A percentile compares a stretch with the other conserved stretches of the same genome.
phyloP scores from a whole-genome alignment of 148 eudicot species.

The Dianthus caryophyllus region DNA sequence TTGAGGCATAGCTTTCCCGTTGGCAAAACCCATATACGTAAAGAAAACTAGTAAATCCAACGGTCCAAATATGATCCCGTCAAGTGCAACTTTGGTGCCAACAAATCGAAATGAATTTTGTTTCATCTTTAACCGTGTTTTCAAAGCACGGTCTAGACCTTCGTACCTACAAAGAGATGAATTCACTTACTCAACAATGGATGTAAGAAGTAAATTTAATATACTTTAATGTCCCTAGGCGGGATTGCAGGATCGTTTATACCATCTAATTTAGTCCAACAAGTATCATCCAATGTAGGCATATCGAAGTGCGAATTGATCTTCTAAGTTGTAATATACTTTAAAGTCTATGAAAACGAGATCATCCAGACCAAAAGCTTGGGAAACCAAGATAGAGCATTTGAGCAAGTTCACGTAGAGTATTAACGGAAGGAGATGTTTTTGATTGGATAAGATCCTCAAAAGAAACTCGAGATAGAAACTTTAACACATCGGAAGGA shows the following conservation, averaged over 20 bases:
- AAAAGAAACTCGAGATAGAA: too few species aligned
- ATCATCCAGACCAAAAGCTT: not conserved
- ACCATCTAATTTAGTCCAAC: not conserved
- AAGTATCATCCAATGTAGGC: not conserved
- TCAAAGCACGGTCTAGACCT: slow-evolving; percentile 70
- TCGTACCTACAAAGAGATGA: slow-evolving; percentile 59
- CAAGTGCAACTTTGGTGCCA: slow-evolving; percentile 79
- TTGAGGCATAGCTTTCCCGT: slow-evolving; percentile 65
- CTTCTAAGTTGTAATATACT: not conserved
- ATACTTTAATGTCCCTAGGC: too few species aligned
- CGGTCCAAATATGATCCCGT: slow-evolving; percentile 87
- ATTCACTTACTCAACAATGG: not conserved
- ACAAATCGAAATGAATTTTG: slow-evolving; percentile 76
- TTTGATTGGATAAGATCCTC: too few species aligned
- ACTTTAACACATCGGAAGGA: too few species aligned
- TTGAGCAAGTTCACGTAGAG: not conserved
- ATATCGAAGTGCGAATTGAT: not conserved
- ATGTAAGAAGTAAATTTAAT: too few species aligned
- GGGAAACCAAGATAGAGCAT: not conserved
- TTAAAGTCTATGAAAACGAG: not conserved
- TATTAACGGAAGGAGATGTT: not conserved
- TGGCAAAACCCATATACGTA: slow-evolving; percentile 86
- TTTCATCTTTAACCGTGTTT: slow-evolving; percentile 41
- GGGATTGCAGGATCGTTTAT: not conserved
- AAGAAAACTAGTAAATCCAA: slow-evolving; percentile 86